Conservation (phyloP, 495 filamentous ascomycete species). For the Penicillium lagena region DNA sequence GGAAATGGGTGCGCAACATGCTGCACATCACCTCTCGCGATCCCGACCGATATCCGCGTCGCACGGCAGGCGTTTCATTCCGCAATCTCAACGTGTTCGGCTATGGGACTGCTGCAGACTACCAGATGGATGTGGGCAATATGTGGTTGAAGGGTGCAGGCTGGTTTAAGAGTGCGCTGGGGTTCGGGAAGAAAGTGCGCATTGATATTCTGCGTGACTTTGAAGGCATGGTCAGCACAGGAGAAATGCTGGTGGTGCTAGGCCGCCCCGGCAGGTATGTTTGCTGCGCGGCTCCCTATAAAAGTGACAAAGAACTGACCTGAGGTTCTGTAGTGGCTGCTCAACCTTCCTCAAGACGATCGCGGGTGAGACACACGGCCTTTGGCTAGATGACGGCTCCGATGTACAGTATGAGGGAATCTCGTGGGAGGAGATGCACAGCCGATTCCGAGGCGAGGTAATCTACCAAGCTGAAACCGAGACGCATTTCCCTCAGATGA, state of each 20-base stretch:
- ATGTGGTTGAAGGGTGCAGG: slow-evolving; percentile 51
- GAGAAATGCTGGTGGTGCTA: slow-evolving; percentile 76
- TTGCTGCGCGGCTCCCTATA: slow-evolving; percentile 6
- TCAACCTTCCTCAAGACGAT: slow-evolving; percentile 77
- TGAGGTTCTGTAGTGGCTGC: slow-evolving; percentile 47
- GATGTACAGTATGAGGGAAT: slow-evolving; percentile 72
- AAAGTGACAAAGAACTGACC: not conserved
- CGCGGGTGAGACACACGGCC: slow-evolving; percentile 68
- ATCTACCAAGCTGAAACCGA: slow-evolving; percentile 80
- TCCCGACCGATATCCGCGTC: slow-evolving; percentile 35
- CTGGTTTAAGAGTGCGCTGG: slow-evolving; percentile 40
- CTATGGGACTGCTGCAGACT: slow-evolving; percentile 66
- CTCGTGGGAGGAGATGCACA: slow-evolving; percentile 49
- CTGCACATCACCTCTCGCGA: slow-evolving; percentile 33
- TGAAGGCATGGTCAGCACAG: slow-evolving; percentile 66
- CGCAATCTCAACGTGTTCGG: slow-evolving; percentile 67
- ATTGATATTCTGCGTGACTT: slow-evolving; percentile 73
- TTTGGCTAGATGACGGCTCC: slow-evolving; percentile 55
- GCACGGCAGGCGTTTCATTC: slow-evolving; percentile 38
- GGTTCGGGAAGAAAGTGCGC: slow-evolving; percentile 46
- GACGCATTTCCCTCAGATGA: slow-evolving; percentile 76
- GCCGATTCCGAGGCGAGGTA: slow-evolving; percentile 66
- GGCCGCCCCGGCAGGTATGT: slow-evolving; percentile 60
- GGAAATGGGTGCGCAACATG: slow-evolving; percentile 41
- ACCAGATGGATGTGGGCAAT: slow-evolving; percentile 66